phyloP scores from a whole-genome alignment of 1,139 yeast genomes.

The Pichia sp. region DNA sequence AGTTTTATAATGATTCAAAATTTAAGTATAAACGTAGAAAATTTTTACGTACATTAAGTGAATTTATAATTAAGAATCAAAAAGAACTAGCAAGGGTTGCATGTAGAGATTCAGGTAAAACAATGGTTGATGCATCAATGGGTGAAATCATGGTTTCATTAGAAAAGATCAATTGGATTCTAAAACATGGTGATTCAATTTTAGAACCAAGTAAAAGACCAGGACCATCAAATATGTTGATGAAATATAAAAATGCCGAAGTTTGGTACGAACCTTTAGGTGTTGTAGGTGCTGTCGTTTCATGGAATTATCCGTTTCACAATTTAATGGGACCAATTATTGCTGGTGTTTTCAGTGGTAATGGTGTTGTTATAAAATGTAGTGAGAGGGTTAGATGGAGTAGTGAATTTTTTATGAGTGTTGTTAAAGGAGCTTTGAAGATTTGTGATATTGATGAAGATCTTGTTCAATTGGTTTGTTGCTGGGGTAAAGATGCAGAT shows the following conservation, averaged over 20 bases:
- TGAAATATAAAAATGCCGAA: conserved; percentile 84
- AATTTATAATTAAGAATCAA: conserved; percentile 73
- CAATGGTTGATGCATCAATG: conserved; percentile 91
- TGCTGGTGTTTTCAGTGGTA: conserved; percentile 84
- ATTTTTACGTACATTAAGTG: conserved; percentile 62
- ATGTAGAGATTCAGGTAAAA: conserved; percentile 93
- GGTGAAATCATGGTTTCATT: conserved; percentile 92
- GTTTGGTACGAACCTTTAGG: conserved; percentile 86
- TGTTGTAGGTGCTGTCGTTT: conserved; percentile 83
- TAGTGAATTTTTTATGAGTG: conserved; percentile 63
- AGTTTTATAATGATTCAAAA: conserved; percentile 45
- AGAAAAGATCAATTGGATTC: conserved; percentile 86
- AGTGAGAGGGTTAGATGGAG: conserved; percentile 97
- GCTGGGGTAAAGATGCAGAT: conserved; percentile 82
- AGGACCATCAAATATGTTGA: conserved; percentile 77
- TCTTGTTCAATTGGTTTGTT: conserved; percentile 72
- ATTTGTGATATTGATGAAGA: conserved; percentile 73
- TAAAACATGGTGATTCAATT: conserved; percentile 71
- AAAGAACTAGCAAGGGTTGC: conserved; percentile 85
- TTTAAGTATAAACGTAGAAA: conserved; percentile 47
- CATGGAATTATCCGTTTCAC: conserved; percentile 97
- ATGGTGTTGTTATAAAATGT: conserved; percentile 85
- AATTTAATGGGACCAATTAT: conserved; percentile 88
- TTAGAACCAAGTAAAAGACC: conserved; percentile 71
- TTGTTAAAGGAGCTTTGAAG: conserved; percentile 65